Evolutionary conservation across 2,329 filamentous ascomycete species (phyloP), one percentile per base, ranked within the genome.

Genomic region (Chalaropsis ovoidea): DNA sequence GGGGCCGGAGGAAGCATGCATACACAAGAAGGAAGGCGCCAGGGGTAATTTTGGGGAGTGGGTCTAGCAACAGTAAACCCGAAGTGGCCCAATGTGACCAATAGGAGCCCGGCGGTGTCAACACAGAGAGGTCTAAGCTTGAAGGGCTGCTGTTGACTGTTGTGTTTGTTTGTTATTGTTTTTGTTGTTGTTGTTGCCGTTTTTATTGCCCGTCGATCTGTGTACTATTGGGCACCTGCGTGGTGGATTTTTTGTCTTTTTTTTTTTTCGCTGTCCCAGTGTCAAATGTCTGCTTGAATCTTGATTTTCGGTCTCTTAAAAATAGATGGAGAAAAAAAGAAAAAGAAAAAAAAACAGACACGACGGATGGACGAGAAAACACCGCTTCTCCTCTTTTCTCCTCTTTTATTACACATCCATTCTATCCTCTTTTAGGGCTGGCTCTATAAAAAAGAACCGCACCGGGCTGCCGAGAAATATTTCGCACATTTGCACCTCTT

Each of bases 21-120:
- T 58, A 19, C 54, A 58, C 54, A 58, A 58, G 27, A 39, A 58
- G 54, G 54, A 19, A 39, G 31, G 54, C 54, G 15, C 54, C 54
- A 58, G 54, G 54, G 54, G 54, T 58, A 58, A 45, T 43, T 62
- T 58, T 6, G 13, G 54, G 54, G 15, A n/a, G 54, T 58, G 54
- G 54, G 27, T 10, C n/a, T 58, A 58, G 17, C 54, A 39, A 19
- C 3, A 5, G 47, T 4, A 10, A 27, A 19, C 47, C 47, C 19
- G 22, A 22, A 19, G 10, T 17, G n/a, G 54, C n/a, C 54, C 54
- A 58, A 58, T 58, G n/a, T 17, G 31, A 56, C 54, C 54, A 58
- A 58, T 58, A 35, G 31, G 31, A 56, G 22, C 11, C 15, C 22
- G 24, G n/a, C 52, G 24, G 7, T 35, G 52, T 31, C 52, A 56